A percentile compares a stretch with the other conserved stretches of the same genome.
Conservation (phyloP, 441 rosid genomes). For the Populus trichocarpa region DNA sequence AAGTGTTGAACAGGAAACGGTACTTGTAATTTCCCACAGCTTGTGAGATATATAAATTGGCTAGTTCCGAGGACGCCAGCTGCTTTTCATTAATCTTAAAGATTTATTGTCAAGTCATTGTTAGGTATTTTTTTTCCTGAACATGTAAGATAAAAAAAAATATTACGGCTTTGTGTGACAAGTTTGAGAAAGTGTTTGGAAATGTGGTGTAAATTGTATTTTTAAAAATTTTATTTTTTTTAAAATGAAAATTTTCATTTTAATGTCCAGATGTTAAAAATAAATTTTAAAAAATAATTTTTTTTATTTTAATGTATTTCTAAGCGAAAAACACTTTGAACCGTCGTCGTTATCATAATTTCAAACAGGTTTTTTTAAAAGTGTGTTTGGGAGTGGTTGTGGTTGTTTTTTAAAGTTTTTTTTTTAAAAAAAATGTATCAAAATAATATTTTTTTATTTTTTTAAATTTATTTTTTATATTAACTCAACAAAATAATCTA, state of each 20-base stretch:
- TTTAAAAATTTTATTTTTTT: too few relatives aligned
- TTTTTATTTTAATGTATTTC: too few relatives aligned
- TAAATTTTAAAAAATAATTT: too few relatives aligned
- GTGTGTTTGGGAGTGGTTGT: too few relatives aligned
- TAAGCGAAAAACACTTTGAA: accelerated
- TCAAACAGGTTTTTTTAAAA: accelerated
- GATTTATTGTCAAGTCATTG: background rate
- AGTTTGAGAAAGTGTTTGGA: too few relatives aligned
- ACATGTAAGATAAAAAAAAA: too few relatives aligned
- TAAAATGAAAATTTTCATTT: too few relatives aligned
- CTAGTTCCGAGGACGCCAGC: background rate
- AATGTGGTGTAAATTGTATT: accelerated
- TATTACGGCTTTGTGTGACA: too few relatives aligned
- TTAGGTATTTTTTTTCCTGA: too few relatives aligned
- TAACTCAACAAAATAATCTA: accelerated
- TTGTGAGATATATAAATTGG: background rate
- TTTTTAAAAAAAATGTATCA: accelerated
- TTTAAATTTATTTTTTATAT: too few relatives aligned
- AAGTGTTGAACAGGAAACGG: background rate
- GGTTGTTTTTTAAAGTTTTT: too few relatives aligned
- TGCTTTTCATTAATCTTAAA: background rate
- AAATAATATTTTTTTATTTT: too few relatives aligned
- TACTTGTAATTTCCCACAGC: background rate
- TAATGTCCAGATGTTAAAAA: accelerated
- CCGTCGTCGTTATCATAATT: accelerated